Conservation (phyloP, 2,329 filamentous ascomycete species). For the Talaromyces marneffei region DNA sequence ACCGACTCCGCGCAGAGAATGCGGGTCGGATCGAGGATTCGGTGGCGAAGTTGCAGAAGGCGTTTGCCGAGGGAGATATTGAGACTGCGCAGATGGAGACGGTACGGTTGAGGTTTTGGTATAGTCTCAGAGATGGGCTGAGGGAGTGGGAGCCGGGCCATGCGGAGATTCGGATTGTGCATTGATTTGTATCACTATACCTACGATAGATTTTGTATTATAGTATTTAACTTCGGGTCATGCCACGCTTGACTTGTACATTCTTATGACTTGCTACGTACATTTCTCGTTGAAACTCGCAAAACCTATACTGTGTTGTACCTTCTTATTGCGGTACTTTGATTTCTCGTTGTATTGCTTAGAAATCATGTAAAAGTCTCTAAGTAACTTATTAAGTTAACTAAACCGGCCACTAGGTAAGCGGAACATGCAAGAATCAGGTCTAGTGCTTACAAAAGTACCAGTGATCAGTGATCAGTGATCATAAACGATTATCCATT, state of each 20-base stretch:
- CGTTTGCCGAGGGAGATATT: conserved; percentile 63
- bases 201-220: neutral
- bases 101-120: conserved; percentile 80
- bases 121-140: conserved; percentile 75
- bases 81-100: conserved; percentile 64
- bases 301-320: neutral
- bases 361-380: neutral
- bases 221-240: too few relatives aligned
- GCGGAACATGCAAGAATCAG: neutral
- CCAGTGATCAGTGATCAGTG: neutral
- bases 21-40: conserved; percentile 59
- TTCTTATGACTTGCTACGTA: neutral
- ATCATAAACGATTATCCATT: too few relatives aligned
- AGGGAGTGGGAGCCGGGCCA: conserved; percentile 78
- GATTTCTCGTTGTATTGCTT: neutral
- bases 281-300: neutral
- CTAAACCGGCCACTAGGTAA: too few relatives aligned
- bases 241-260: too few relatives aligned
- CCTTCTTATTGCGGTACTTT: neutral
- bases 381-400: neutral
- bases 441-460: neutral
- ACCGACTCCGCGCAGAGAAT: conserved; percentile 62
- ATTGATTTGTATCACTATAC: conserved; percentile 39
- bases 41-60: conserved; percentile 56
- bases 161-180: conserved; percentile 49